Percentiles rank a stretch among this genome's conserved stretches.
Evolutionary conservation across 495 filamentous ascomycete genomes (phyloP).

Genomic region (Aspergillus biplanus): DNA sequence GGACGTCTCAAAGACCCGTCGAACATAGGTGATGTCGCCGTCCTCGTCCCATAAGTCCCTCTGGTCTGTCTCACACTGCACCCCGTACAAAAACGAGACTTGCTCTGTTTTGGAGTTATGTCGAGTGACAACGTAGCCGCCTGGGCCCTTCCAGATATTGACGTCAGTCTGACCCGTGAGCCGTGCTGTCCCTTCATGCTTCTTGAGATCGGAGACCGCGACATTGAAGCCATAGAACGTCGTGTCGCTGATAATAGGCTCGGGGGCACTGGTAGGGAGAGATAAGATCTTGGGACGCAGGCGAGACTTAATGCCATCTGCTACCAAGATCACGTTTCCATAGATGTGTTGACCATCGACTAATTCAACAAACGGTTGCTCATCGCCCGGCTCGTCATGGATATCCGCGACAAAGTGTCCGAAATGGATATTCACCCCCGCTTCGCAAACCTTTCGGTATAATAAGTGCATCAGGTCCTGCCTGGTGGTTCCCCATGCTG

Average conservation of each 20-base stretch:
- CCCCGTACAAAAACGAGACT: neutral
- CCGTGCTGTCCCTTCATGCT: neutral
- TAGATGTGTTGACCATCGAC: neutral
- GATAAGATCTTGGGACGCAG: neutral
- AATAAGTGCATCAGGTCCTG: constrained; percentile 1
- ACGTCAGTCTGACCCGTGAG: neutral
- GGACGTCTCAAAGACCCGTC: neutral
- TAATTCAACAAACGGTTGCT: neutral
- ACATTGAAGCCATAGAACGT: constrained; percentile 5
- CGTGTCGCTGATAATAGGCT: neutral
- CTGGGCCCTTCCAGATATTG: constrained; percentile 3
- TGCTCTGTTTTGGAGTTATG: constrained; percentile 2
- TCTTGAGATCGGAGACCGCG: neutral
- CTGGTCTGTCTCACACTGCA: constrained; percentile 8
- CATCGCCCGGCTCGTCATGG: neutral
- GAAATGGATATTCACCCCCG: neutral
- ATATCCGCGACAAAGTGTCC: neutral
- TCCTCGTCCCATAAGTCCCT: constrained; percentile 2
- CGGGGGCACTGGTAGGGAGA: neutral
- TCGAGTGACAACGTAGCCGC: neutral
- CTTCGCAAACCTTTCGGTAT: neutral
- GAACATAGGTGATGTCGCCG: neutral
- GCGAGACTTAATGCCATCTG: neutral
- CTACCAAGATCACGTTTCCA: neutral
- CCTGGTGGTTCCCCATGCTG: constrained; percentile 1